phyloP scores from a whole-genome alignment of 441 rosid genomes.

The Brassica balearica region DNA sequence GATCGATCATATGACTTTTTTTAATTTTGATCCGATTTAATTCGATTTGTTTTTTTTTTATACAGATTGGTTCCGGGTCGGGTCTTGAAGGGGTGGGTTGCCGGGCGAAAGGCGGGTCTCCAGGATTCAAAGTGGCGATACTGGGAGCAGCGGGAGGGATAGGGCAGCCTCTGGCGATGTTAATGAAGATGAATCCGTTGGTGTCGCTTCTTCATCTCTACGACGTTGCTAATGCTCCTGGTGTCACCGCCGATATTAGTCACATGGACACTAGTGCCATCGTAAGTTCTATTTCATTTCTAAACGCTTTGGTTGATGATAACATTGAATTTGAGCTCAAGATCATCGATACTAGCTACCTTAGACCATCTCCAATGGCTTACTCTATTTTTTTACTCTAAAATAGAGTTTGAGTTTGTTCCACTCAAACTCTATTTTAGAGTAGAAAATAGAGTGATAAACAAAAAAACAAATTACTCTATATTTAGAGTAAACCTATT shows the following conservation, averaged over 20 bases:
- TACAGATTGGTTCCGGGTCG: background rate
- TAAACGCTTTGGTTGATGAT: too few species aligned
- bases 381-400: too few species aligned
- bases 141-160: background rate
- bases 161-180: background rate
- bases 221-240: background rate
- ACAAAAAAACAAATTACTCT: too few species aligned
- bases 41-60: too few species aligned
- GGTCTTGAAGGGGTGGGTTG: background rate
- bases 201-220: background rate
- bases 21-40: background rate
- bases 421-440: too few species aligned
- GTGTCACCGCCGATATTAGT: background rate
- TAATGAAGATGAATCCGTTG: background rate
- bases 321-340: background rate
- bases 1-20: background rate
- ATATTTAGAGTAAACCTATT: too few species aligned
- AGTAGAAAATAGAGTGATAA: too few species aligned
- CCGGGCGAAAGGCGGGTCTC: background rate
- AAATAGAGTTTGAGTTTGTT: too few species aligned
- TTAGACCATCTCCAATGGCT: too few species aligned
- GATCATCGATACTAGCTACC: background rate
- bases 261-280: background rate
- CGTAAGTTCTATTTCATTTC: background rate
- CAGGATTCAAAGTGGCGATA: background rate